Evolutionary conservation across 78 protist genomes (phyloP), one percentile per base, ranked within the genome.

Genomic region (Emiliania huxleyi): DNA sequence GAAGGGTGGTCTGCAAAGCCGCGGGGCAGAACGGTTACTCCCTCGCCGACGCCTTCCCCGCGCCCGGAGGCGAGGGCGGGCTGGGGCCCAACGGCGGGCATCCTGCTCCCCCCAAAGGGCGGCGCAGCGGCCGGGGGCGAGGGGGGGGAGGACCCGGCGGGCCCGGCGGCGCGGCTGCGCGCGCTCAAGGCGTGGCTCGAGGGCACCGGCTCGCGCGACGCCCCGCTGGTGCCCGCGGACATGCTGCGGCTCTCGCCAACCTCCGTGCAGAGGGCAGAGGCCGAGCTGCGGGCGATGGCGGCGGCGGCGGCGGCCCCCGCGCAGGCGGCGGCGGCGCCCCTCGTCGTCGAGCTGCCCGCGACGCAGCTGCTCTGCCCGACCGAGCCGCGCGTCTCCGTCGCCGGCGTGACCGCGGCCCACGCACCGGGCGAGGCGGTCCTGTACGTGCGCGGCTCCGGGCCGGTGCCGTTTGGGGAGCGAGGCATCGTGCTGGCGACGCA

Each of bases 401-500:
- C 26, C 44, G 85, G 85, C 48, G 22, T 77, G 35, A 0, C 48
- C 23, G 46, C 85, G n/a, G 18, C 18, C 18, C 85, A 77, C 46
- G 49, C 23, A 4, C 85, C 85, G 48, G 85, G 85, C 15, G 85
- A 77, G 44, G 18, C 2, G 35, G 85, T 77, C 35, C 18, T 40
- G n/a, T 77, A 77, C 85, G 40, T 21, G 4, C 85, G 85, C 18
- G 85, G 35, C 37, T 3, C n/a, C 19, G 85, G 85, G 44, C 48
- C 85, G 15, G 85, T 77, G 46, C 85, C 85, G 29, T 77, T 77
- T 40, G 85, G 85, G 0, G 85, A 77, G 46, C 42, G 85, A 18
- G 85, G 85, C 85, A 77, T 77, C 85, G 85, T 77, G 25, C 22
- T 77, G 29, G 85, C 85, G 18, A 33, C 23, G 85, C 85, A 77